Evolutionary conservation across 495 filamentous ascomycete species (phyloP).

Genomic region (Xylaria flabelliformis): DNA sequence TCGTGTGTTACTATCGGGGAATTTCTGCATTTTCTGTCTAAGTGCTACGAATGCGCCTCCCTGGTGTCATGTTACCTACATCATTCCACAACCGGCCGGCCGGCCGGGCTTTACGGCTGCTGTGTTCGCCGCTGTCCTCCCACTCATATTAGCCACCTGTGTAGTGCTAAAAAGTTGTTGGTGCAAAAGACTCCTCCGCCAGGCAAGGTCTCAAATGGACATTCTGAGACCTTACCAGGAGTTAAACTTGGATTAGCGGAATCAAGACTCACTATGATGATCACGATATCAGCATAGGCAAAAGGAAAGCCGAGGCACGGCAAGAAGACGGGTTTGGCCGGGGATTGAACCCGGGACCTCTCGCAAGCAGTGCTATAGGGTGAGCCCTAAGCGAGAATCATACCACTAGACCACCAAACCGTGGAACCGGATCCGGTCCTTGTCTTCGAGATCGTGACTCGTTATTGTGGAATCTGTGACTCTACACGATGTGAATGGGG

Average conservation of each 20-base stretch:
- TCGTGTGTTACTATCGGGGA: background rate
- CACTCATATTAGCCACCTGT: background rate
- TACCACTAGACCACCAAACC: slow-evolving; percentile 33
- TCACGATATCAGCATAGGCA: background rate
- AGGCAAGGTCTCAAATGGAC: background rate
- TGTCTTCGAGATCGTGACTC: background rate
- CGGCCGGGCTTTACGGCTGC: background rate
- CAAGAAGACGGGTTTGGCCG: slow-evolving; percentile 16
- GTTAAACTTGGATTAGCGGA: background rate
- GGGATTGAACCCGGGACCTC: slow-evolving; percentile 34
- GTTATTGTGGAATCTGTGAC: background rate
- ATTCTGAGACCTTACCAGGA: background rate
- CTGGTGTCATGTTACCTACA: background rate
- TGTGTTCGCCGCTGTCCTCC: background rate
- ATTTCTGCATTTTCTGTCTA: background rate
- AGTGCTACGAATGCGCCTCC: background rate
- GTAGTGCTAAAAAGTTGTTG: background rate
- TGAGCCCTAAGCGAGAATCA: slow-evolving; percentile 28
- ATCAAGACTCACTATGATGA: background rate
- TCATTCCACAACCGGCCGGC: too few relatives aligned
- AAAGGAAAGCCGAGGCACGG: background rate
- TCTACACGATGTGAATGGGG: background rate
- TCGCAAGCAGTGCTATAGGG: slow-evolving; percentile 31
- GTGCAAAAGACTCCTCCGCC: background rate
- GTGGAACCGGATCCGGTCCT: background rate